These are phyloP conservation scores for Blastobotrys attinorum DNA, from an alignment of 805 yeast genomes.

Conservation along the genomic window DNA sequence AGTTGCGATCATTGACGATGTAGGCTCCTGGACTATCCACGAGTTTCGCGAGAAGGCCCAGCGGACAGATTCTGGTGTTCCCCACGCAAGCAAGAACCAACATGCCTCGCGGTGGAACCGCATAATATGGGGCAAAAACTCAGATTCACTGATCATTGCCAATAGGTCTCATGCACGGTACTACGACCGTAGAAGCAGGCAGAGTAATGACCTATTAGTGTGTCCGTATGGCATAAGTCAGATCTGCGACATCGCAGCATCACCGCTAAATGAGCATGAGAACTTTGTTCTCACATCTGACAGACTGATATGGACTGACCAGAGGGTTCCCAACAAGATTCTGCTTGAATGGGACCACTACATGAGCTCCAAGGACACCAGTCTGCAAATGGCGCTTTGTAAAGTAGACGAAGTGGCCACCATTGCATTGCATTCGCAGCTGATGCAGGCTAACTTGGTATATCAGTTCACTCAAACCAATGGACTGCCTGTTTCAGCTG, in stretches of 20 bases:
- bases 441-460: slow-evolving; percentile 28
- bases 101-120: slow-evolving; percentile 10
- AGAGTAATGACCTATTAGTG: slow-evolving; percentile 2
- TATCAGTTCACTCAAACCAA: slow-evolving; percentile 31
- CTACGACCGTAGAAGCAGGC: slow-evolving; percentile 3
- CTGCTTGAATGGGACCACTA: slow-evolving; percentile 69
- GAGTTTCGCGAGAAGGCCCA: neutral
- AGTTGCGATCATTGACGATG: slow-evolving; percentile 34
- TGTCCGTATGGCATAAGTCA: slow-evolving; percentile 7
- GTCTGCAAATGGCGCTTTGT: slow-evolving; percentile 36
- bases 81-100: neutral
- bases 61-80: neutral
- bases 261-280: slow-evolving; percentile 25
- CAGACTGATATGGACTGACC: slow-evolving; percentile 49
- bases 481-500: slow-evolving; percentile 32
- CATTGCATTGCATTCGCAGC: slow-evolving; percentile 26
- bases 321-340: slow-evolving; percentile 34
- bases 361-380: slow-evolving; percentile 46
- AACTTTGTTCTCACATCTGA: slow-evolving; percentile 56
- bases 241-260: slow-evolving; percentile 13
- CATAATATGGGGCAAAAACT: slow-evolving; percentile 2
- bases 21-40: slow-evolving; percentile 35
- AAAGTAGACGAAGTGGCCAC: slow-evolving; percentile 16
- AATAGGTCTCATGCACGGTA: slow-evolving; percentile 11
- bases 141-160: slow-evolving; percentile 12